A percentile compares a stretch with the other conserved stretches of the same genome.
phyloP scores from a whole-genome alignment of 108 stramenopile species.

The Pseudonitzschia multistriata region DNA sequence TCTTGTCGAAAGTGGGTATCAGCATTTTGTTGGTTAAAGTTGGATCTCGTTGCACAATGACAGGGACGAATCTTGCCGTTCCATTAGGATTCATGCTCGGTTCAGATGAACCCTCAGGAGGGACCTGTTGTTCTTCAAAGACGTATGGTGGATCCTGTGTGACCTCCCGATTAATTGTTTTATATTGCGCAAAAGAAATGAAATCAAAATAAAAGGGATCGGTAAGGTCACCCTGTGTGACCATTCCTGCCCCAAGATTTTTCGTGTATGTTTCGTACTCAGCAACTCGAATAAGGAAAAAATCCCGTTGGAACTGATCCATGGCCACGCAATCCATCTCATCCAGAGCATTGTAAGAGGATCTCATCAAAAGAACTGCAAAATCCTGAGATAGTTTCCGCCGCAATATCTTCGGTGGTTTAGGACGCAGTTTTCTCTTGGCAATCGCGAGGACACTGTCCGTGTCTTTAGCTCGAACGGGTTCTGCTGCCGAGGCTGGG shows the following conservation, averaged over 20 bases:
- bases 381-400: conserved; percentile 73
- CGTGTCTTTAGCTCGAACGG: conserved; percentile 61
- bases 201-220: conserved; percentile 92
- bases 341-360: conserved; percentile 81
- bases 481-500: conserved; percentile 53
- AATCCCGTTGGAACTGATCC: conserved; percentile 90
- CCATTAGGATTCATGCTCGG: not conserved
- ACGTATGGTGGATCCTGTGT: conserved; percentile 52
- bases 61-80: conserved; percentile 51
- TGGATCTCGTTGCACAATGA: conserved; percentile 69
- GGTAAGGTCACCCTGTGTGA: conserved; percentile 76
- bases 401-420: conserved; percentile 65
- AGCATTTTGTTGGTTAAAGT: conserved; percentile 48
- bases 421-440: conserved; percentile 60
- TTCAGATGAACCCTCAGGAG: conserved; percentile 34
- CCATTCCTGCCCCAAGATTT: conserved; percentile 54
- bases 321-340: conserved; percentile 76
- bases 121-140: conserved; percentile 79
- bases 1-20: conserved; percentile 35
- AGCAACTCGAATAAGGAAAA: conserved; percentile 70
- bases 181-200: conserved; percentile 84
- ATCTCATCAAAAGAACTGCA: conserved; percentile 80
- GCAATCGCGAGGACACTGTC: conserved; percentile 53
- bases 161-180: conserved; percentile 69
- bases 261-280: conserved; percentile 72